Evolutionary conservation across 208 protist species (phyloP).

Genomic region (Leishmania braziliensis): DNA sequence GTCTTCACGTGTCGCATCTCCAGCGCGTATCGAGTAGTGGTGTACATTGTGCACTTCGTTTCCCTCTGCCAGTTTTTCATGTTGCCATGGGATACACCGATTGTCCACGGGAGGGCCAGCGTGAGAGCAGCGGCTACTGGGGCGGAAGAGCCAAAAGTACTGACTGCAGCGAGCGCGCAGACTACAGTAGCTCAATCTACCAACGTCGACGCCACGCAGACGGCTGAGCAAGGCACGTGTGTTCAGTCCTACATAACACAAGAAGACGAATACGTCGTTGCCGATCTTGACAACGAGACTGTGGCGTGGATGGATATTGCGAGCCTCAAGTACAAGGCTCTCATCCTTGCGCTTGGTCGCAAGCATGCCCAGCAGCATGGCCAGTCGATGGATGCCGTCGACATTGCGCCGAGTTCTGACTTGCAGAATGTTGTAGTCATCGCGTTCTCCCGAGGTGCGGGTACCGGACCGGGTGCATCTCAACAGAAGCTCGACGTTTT

Average conservation of each 20-base stretch:
- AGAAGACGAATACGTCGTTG: slow-evolving; percentile 41
- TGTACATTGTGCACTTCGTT: slow-evolving; percentile 60
- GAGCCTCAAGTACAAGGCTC: slow-evolving; percentile 56
- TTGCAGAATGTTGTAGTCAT: slow-evolving; percentile 47
- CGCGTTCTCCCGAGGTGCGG: slow-evolving; percentile 10
- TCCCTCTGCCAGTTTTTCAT: slow-evolving; percentile 61
- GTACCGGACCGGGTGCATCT: neutral
- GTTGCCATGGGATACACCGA: slow-evolving; percentile 72
- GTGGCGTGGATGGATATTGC: slow-evolving; percentile 55
- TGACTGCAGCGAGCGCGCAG: neutral
- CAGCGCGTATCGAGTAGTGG: slow-evolving; percentile 55
- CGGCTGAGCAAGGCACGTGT: neutral
- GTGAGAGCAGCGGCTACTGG: neutral
- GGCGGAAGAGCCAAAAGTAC: neutral
- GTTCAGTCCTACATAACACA: slow-evolving; percentile 28
- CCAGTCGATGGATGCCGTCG: slow-evolving; percentile 25
- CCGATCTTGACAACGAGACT: slow-evolving; percentile 52
- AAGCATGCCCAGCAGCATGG: slow-evolving; percentile 26
- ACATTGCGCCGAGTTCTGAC: slow-evolving; percentile 37
- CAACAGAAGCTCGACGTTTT: slow-evolving; percentile 31
- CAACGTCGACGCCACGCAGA: neutral
- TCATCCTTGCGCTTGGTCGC: slow-evolving; percentile 27
- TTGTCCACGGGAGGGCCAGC: slow-evolving; percentile 10
- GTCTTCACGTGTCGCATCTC: slow-evolving; percentile 83
- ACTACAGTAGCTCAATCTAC: neutral